Conservation (phyloP, 2,329 filamentous ascomycete genomes). For the Coleophoma crateriformis region DNA sequence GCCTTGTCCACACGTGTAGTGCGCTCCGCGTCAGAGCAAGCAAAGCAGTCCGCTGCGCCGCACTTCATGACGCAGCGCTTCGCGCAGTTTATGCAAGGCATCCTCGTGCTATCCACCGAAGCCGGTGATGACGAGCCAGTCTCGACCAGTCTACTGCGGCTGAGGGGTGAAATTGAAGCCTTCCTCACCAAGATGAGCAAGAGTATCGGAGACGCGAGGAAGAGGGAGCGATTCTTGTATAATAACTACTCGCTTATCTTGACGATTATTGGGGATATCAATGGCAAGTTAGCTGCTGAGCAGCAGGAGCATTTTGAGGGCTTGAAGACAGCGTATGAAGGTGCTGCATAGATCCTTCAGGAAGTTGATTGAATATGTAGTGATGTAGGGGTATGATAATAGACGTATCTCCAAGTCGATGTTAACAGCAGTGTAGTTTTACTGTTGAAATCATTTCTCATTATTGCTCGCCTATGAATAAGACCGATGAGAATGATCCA, state of each 20-base stretch:
- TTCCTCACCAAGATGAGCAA: conserved; percentile 77
- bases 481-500: too few species aligned
- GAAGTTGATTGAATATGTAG: too few species aligned
- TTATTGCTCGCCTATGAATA: too few species aligned
- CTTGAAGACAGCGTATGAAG: conserved; percentile 54
- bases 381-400: too few species aligned
- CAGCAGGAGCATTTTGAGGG: conserved; percentile 70
- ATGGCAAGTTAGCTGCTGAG: conserved; percentile 68
- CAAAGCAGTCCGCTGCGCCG: conserved; percentile 70
- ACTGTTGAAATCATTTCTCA: too few species aligned
- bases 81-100: conserved; percentile 82
- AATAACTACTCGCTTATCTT: conserved; percentile 96
- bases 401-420: too few species aligned
- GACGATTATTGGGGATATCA: conserved; percentile 79
- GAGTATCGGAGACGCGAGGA: conserved; percentile 69
- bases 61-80: conserved; percentile 94
- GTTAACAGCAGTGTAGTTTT: too few species aligned
- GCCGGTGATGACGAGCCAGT: conserved; percentile 94
- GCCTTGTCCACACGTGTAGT: conserved; percentile 37
- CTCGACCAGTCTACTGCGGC: conserved; percentile 68
- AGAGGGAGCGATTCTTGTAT: conserved; percentile 81
- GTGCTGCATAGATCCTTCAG: conserved; percentile 18
- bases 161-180: conserved; percentile 76
- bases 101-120: conserved; percentile 78
- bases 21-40: conserved; percentile 42